Evolutionary conservation across 2,329 filamentous ascomycete species (phyloP).

Genomic region (Aspergillus tubingensis): DNA sequence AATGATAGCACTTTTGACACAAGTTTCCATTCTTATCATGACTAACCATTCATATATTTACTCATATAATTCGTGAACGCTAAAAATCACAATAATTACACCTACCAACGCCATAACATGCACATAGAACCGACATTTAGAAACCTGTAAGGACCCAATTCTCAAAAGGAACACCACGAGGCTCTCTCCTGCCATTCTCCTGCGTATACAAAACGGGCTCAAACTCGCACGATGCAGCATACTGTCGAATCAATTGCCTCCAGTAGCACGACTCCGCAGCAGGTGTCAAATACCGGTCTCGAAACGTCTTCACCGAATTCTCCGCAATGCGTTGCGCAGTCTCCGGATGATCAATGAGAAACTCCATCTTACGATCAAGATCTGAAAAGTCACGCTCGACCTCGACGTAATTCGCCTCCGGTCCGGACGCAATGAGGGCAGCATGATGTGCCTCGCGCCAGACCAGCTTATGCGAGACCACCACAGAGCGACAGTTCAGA

Average conservation of each 20-base stretch:
- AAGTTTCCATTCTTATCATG: background rate
- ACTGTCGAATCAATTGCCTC: constrained; percentile 49
- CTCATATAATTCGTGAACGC: background rate
- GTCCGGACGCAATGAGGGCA: constrained; percentile 47
- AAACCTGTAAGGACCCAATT: constrained; percentile 37
- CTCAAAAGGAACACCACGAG: constrained; percentile 44
- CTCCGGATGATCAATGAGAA: constrained; percentile 46
- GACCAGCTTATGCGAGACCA: constrained; percentile 51
- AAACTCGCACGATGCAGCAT: constrained; percentile 44
- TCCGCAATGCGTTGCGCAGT: constrained; percentile 53
- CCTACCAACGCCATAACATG: background rate
- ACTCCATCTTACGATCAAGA: constrained; percentile 47
- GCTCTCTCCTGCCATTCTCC: constrained; percentile 31
- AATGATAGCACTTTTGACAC: too few relatives aligned
- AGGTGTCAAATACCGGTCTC: constrained; percentile 56
- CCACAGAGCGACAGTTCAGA: constrained; percentile 53
- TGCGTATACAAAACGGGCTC: constrained; percentile 39
- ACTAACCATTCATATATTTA: background rate
- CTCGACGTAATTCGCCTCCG: constrained; percentile 53
- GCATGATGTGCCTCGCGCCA: constrained; percentile 55
- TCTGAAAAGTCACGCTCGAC: constrained; percentile 60
- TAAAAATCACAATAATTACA: background rate
- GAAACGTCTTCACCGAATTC: constrained; percentile 51
- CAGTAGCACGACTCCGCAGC: constrained; percentile 60
- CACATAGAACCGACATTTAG: background rate